Base-by-base conservation (phyloP, 768 basidiomycete species). In the Mycena capillaripes region DNA sequence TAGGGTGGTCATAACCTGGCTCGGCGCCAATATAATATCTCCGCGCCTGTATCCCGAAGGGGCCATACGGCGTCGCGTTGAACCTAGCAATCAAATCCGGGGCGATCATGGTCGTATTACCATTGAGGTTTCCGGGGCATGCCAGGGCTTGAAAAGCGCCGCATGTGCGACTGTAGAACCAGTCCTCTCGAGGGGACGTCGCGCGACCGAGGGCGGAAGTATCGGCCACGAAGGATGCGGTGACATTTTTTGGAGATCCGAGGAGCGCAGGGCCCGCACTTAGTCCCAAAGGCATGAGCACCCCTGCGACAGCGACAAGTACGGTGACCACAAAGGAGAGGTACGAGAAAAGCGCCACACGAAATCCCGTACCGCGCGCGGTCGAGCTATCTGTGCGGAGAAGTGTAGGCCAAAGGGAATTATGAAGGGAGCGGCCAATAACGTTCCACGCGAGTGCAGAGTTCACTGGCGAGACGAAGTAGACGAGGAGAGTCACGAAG, bases 1-100 rank as follows among this genome's bases (percentile, higher is more conserved):
- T 61, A 1, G 71, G 50, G 32, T 46, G 74, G 42, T 77, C 75
- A 10, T 55, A 61, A 0, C 61, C 64, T n/a, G n/a, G n/a, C n/a
- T n/a, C n/a, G 46, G n/a, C 25, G 25, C n/a, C 46, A 23, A 9
- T 44, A 21, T 48, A 48, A 48, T 48, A 48, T 48, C 46, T 48
- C n/a, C 46, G 46, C n/a, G 7, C n/a, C 46, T 48, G 5, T 6
- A 48, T 48, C 17, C n/a, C 21, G n/a, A 48, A 48, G 8, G 46
- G 21, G n/a, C 46, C 17, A 23, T 48, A 23, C 10, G 46, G 46
- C 17, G 46, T 48, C n/a, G 46, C 17, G n/a, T 48, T 48, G 46
- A 48, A 48, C 46, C 7, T 48, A 5, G 46, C 46, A 21, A 48
- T 23, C 4, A 48, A 21, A 23, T 23, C 46, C n/a, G 46, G 46